Conservation (phyloP, 176 grass and related monocot species). For the Bolboschoenus planiculmis region DNA sequence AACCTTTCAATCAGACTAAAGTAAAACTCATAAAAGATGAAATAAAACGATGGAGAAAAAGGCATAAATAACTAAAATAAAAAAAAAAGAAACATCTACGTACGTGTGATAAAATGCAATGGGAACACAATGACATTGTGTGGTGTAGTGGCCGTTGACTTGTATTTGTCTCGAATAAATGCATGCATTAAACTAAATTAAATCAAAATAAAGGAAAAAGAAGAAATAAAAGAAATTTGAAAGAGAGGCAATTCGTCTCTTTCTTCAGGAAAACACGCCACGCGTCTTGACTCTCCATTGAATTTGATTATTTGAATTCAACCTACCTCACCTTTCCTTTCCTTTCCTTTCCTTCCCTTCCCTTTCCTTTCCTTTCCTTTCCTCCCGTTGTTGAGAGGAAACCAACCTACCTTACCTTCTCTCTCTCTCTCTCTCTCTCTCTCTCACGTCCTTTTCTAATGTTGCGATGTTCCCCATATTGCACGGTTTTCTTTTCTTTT, state of each 20-base stretch:
- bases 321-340: background rate
- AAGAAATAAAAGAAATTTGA: too few relatives aligned
- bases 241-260: background rate
- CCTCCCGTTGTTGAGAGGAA: too few relatives aligned
- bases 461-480: background rate
- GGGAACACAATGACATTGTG: background rate
- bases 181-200: too few relatives aligned
- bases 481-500: background rate
- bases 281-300: conserved; percentile 12
- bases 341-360: background rate
- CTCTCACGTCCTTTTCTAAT: background rate
- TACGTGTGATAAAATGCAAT: background rate
- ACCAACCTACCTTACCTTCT: background rate
- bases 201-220: background rate
- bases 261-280: conserved; percentile 16
- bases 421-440: background rate
- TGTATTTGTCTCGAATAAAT: conserved; percentile 13
- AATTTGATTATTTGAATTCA: background rate
- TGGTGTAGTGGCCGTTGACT: conserved; percentile 6
- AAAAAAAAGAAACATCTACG: background rate
- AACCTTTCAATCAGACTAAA: background rate
- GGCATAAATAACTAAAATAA: background rate
- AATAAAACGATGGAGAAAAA: background rate
- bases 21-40: background rate
- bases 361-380: background rate